Percentiles rank a stretch among this genome's conserved stretches.
phyloP scores from a whole-genome alignment of 2,329 filamentous ascomycete species.

The Ophiostoma populinum region DNA sequence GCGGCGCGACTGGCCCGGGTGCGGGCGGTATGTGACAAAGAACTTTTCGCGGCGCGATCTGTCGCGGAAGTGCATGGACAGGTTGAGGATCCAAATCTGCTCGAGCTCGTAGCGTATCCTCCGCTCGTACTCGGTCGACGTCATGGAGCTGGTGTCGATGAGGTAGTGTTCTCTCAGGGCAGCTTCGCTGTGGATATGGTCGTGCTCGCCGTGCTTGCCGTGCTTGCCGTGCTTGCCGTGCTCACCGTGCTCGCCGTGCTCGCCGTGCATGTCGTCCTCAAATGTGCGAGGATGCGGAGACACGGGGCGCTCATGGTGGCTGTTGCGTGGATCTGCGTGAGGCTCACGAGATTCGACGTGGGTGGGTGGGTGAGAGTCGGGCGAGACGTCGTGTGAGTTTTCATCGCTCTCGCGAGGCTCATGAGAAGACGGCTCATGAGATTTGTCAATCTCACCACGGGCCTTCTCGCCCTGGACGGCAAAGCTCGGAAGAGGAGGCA shows the following conservation, averaged over 20 bases:
- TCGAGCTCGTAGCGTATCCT: slow-evolving; percentile 70
- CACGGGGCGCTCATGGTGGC: too few relatives aligned
- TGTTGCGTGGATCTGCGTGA: too few relatives aligned
- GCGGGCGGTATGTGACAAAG: slow-evolving; percentile 85
- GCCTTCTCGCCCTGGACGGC: neutral
- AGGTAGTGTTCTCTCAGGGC: slow-evolving; percentile 10
- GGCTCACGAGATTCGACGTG: too few relatives aligned
- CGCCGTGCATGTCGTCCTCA: too few relatives aligned
- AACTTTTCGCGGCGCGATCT: slow-evolving; percentile 90
- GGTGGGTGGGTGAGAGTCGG: too few relatives aligned
- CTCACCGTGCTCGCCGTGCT: too few relatives aligned
- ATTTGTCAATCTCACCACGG: too few relatives aligned
- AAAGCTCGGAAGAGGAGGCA: neutral
- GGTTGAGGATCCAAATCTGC: slow-evolving; percentile 81
- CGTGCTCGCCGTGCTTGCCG: neutral
- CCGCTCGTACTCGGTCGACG: slow-evolving; percentile 38
- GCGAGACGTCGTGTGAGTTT: too few relatives aligned
- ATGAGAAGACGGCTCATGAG: too few relatives aligned
- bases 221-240: too few relatives aligned
- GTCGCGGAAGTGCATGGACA: slow-evolving; percentile 97
- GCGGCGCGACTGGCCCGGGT: slow-evolving; percentile 61
- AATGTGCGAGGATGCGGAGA: too few relatives aligned
- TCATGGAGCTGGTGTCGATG: slow-evolving; percentile 29
- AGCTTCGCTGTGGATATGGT: neutral
- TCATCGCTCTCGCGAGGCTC: too few relatives aligned